Evolutionary conservation across 768 basidiomycete species (phyloP).

Genomic region (Butyriboletus loyo): DNA sequence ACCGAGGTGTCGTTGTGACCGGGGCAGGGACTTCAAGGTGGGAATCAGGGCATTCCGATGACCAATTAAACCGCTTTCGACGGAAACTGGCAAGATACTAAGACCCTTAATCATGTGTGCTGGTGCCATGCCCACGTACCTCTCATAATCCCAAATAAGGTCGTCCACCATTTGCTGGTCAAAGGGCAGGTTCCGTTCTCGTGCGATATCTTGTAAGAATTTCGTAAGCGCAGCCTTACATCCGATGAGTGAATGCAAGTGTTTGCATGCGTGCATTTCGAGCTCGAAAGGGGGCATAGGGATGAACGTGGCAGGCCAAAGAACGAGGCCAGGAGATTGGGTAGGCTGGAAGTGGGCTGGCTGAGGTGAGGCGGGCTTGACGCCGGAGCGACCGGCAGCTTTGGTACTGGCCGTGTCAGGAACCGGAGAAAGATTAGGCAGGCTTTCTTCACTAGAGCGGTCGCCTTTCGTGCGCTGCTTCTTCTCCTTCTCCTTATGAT

Average conservation of each 20-base stretch:
- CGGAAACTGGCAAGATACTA: slow-evolving; percentile 50
- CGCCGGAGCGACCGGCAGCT: slow-evolving; percentile 39
- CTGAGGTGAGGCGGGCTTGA: slow-evolving; percentile 15
- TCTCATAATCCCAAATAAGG: slow-evolving; percentile 36
- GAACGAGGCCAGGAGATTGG: slow-evolving; percentile 62
- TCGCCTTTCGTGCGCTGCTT: slow-evolving; percentile 20
- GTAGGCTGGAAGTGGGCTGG: slow-evolving; percentile 28
- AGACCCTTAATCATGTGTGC: slow-evolving; percentile 5
- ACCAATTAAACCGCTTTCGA: slow-evolving; percentile 68
- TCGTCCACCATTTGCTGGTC: slow-evolving; percentile 26
- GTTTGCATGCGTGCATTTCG: slow-evolving; percentile 74
- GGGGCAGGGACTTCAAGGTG: slow-evolving; percentile 24
- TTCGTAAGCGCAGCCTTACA: slow-evolving; percentile 57
- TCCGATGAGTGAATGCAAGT: slow-evolving; percentile 61
- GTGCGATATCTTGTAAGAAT: slow-evolving; percentile 39
- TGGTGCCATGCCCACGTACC: slow-evolving; percentile 20
- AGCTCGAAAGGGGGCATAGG: slow-evolving; percentile 56
- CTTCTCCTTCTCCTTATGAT: slow-evolving; percentile 28
- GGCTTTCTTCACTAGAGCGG: slow-evolving; percentile 27
- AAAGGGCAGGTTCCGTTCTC: slow-evolving; percentile 18
- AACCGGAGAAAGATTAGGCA: slow-evolving; percentile 18
- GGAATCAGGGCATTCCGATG: slow-evolving; percentile 41
- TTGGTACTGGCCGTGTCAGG: slow-evolving; percentile 34
- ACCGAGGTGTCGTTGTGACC: slow-evolving; percentile 22
- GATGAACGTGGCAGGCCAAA: slow-evolving; percentile 59